Percentiles rank a stretch among this genome's conserved stretches.
Conservation (phyloP, 202 grass and related monocot genomes). For the Sporobolus alterniflorus region DNA sequence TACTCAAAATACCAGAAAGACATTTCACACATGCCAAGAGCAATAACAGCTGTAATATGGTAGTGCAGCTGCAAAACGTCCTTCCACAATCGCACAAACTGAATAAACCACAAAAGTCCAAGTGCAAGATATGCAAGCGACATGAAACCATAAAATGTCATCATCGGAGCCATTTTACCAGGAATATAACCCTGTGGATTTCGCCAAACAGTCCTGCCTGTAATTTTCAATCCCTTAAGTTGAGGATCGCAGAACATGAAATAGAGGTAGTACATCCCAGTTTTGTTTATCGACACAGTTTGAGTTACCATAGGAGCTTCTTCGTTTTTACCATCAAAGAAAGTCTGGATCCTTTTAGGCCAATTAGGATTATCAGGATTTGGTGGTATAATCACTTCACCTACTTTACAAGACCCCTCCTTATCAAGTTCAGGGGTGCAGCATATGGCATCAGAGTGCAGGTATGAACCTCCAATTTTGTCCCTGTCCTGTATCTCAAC, state of each 20-base stretch:
- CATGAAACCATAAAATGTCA: conserved; percentile 97
- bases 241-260: conserved; percentile 99
- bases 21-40: conserved; percentile 99
- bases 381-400: conserved; percentile 92
- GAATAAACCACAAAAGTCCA: conserved; percentile 95
- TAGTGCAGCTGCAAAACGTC: conserved; percentile 95
- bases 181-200: conserved; percentile 98
- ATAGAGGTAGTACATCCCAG: conserved; percentile 99
- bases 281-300: conserved; percentile 71
- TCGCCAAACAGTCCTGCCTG: conserved; percentile 93
- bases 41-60: conserved; percentile 97
- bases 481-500: conserved; percentile 96
- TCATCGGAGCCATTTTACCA: conserved; percentile 97
- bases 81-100: conserved; percentile 86
- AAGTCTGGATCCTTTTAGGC: conserved; percentile 93
- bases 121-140: conserved; percentile 95
- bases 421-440: conserved; percentile 81
- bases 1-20: conserved; percentile 99
- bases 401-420: conserved; percentile 73
- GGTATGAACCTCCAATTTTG: conserved; percentile 93
- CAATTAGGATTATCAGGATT: conserved; percentile 82
- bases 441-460: conserved; percentile 90
- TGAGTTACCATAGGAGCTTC: conserved; percentile 73
- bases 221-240: conserved; percentile 76
- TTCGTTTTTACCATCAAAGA: conserved; percentile 77